A percentile compares a stretch with the other conserved stretches of the same genome.
Conservation (phyloP, 345 rosid species). For the Rhizophora mangle region DNA sequence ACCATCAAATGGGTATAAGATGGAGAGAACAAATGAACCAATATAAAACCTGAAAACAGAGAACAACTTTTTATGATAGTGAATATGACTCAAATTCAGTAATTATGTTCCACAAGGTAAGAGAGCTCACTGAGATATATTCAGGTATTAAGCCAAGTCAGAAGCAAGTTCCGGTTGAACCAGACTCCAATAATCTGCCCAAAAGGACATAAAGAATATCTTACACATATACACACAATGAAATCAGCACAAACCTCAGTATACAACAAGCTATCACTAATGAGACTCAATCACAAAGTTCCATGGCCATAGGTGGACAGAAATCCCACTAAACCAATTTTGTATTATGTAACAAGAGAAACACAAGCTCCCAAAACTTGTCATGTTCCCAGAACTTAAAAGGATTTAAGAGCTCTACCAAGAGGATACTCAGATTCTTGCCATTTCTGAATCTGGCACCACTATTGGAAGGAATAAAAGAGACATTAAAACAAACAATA, state of each 20-base stretch:
- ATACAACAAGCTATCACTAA: background rate
- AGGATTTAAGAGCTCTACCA: background rate
- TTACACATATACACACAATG: background rate
- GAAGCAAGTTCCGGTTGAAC: background rate
- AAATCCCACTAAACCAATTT: background rate
- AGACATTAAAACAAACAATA: background rate
- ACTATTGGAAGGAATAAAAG: background rate
- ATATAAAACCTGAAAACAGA: conserved; percentile 13
- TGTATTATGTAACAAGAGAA: background rate
- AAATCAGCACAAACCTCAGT: background rate
- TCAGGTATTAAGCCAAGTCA: background rate
- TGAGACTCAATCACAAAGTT: background rate
- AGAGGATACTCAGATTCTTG: background rate
- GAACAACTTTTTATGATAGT: background rate
- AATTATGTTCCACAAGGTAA: background rate
- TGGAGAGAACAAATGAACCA: conserved; percentile 5
- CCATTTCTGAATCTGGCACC: background rate
- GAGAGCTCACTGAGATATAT: conserved; percentile 5
- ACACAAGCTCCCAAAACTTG: background rate
- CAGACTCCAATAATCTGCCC: background rate
- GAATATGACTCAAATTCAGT: background rate
- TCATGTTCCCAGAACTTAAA: background rate
- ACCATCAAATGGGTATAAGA: conserved; percentile 38
- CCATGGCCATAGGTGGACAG: background rate
- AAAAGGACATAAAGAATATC: background rate